Evolutionary conservation across 1,284 basidiomycete species (phyloP).

Genomic region (Blastosporella zonata): DNA sequence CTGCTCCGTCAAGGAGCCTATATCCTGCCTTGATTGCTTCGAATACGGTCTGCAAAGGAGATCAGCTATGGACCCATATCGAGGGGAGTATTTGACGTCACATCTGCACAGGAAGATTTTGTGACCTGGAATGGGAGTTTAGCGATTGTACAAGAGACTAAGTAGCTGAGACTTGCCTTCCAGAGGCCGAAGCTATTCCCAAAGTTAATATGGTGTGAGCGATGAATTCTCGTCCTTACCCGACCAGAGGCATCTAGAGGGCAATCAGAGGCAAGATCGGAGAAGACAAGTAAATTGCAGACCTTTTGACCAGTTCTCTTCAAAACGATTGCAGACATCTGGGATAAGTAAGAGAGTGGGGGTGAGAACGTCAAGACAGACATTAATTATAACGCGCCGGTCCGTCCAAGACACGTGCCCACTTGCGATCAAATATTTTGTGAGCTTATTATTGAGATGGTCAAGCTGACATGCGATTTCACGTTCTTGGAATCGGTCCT

Average conservation of each 20-base stretch:
- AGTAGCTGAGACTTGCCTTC: conserved; percentile 48
- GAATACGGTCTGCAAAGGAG: conserved; percentile 51
- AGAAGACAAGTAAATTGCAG: no score
- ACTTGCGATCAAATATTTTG: conserved; percentile 3
- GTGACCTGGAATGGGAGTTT: conserved; percentile 41
- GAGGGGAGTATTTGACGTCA: conserved; percentile 27
- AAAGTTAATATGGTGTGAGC: neutral
- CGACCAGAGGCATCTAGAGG: conserved; percentile 57
- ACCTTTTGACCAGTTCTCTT: conserved; percentile 64
- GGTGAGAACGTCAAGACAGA: no score
- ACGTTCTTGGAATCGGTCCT: conserved; percentile 75
- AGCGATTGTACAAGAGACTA: conserved; percentile 5
- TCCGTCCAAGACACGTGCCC: conserved; percentile 1
- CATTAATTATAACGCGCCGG: neutral
- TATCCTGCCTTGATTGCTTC: conserved; percentile 72
- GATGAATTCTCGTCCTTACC: conserved; percentile 37
- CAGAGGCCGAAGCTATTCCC: conserved; percentile 60
- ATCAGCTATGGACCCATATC: neutral
- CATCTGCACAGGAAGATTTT: conserved; percentile 56
- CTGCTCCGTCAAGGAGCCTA: conserved; percentile 80
- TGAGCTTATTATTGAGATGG: neutral
- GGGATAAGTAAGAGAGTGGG: neutral
- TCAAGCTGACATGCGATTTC: conserved; percentile 58
- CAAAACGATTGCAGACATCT: conserved; percentile 51
- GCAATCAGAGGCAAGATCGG: conserved; percentile 4